Evolutionary conservation across 169 alveolate genomes (phyloP).

Genomic region (Neospora caninum): DNA sequence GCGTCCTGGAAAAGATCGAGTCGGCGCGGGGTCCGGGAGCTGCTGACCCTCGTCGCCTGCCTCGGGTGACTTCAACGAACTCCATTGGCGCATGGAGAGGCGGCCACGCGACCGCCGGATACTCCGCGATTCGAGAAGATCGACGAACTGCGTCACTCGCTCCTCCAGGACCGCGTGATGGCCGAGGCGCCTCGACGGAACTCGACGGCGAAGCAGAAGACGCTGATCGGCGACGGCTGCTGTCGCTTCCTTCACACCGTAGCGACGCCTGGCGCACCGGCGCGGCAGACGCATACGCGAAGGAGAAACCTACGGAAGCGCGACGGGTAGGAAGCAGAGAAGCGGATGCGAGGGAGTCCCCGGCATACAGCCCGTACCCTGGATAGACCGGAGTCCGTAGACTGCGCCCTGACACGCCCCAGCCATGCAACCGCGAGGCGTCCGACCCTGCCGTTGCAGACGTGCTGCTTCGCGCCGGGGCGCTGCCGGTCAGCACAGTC

Average conservation of each 20-base stretch:
- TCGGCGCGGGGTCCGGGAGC: background rate
- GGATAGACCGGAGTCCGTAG: background rate
- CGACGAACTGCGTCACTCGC: background rate
- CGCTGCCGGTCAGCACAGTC: background rate
- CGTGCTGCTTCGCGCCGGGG: background rate
- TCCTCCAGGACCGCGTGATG: background rate
- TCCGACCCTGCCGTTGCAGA: background rate
- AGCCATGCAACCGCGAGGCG: background rate
- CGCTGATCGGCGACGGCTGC: background rate
- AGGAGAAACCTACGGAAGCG: slow-evolving; percentile 19
- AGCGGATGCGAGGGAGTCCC: background rate
- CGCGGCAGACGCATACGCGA: background rate
- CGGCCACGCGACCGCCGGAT: background rate
- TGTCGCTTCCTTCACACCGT: background rate
- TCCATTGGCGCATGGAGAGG: background rate
- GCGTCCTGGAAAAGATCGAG: background rate
- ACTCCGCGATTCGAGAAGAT: background rate
- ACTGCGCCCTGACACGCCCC: background rate
- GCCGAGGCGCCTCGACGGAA: background rate
- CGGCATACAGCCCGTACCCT: background rate
- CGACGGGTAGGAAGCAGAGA: background rate
- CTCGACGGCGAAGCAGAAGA: background rate
- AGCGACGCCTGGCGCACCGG: background rate
- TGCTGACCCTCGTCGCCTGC: background rate
- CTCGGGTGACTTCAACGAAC: background rate